Evolutionary conservation across 2,329 filamentous ascomycete genomes (phyloP).

Genomic region (Dothidotthia symphoricarpi): DNA sequence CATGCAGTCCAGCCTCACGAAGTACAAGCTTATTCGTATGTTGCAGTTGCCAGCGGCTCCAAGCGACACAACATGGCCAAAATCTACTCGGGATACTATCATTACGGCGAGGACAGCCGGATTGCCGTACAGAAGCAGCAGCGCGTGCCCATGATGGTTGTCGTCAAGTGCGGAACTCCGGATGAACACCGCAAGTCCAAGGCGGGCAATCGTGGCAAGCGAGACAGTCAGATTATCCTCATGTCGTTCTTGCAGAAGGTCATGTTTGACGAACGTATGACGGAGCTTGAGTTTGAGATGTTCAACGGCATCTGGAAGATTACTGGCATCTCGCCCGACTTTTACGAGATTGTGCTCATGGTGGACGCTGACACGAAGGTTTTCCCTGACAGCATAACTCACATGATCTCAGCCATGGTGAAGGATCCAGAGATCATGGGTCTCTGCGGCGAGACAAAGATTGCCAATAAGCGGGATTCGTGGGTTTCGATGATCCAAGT

Average conservation of each 20-base stretch:
- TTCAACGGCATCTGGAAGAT: slow-evolving; percentile 99
- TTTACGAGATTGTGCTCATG: slow-evolving; percentile 97
- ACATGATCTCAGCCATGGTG: slow-evolving; percentile 99
- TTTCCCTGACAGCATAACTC: slow-evolving; percentile 95
- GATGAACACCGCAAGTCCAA: slow-evolving; percentile 79
- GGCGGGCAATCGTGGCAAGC: slow-evolving; percentile 95
- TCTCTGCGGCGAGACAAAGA: slow-evolving; percentile 97
- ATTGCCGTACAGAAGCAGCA: slow-evolving; percentile 88
- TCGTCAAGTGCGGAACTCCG: slow-evolving; percentile 94
- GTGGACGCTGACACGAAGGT: slow-evolving; percentile 99
- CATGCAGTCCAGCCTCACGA: slow-evolving; percentile 75
- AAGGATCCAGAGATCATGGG: slow-evolving; percentile 99
- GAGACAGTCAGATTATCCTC: slow-evolving; percentile 96
- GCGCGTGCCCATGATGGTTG: slow-evolving; percentile 93
- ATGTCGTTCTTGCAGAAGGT: slow-evolving; percentile 99
- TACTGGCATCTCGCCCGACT: slow-evolving; percentile 96
- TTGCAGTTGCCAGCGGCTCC: slow-evolving; percentile 89
- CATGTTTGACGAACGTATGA: slow-evolving; percentile 99
- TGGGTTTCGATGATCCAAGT: slow-evolving; percentile 99
- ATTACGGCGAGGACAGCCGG: slow-evolving; percentile 79
- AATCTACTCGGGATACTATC: slow-evolving; percentile 96
- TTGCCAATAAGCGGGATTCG: slow-evolving; percentile 91
- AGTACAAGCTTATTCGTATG: slow-evolving; percentile 89
- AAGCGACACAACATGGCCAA: slow-evolving; percentile 99
- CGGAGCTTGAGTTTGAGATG: slow-evolving; percentile 98